A percentile compares a stretch with the other conserved stretches of the same genome.
Conservation (phyloP, 805 yeast species). For the Candida succiphila region DNA sequence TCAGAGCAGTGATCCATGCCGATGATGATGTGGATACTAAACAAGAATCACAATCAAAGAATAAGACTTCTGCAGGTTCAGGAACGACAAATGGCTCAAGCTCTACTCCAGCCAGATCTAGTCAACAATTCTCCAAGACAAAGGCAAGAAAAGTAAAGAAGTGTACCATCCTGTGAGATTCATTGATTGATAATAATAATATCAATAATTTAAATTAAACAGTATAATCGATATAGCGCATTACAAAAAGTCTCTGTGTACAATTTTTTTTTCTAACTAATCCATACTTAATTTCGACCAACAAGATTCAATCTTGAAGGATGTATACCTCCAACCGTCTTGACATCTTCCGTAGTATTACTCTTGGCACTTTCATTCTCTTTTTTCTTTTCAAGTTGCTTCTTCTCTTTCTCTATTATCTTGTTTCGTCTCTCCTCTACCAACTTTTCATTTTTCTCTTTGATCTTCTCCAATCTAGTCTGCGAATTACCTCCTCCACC, state of each 20-base stretch:
- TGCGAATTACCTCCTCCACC: constrained; percentile 96
- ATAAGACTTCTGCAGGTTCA: constrained; percentile 1
- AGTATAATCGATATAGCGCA: not conserved
- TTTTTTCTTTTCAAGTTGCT: constrained; percentile 23
- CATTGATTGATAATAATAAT: not conserved
- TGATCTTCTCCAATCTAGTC: constrained; percentile 57
- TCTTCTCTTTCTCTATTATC: constrained; percentile 36
- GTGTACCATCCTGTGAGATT: constrained; percentile 65
- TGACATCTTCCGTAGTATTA: constrained; percentile 1
- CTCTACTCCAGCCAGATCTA: constrained; percentile 1
- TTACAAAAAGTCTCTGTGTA: not conserved
- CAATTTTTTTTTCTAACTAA: not conserved
- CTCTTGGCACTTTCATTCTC: not conserved
- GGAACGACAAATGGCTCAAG: constrained; percentile 1
- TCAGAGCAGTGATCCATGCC: constrained; percentile 96
- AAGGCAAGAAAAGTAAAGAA: constrained; percentile 54
- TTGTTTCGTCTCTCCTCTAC: constrained; percentile 58
- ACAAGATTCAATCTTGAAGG: constrained; percentile 57
- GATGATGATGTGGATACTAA: constrained; percentile 33
- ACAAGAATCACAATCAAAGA: not conserved
- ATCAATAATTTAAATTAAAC: not conserved
- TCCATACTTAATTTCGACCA: constrained; percentile 13
- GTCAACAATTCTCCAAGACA: constrained; percentile 1
- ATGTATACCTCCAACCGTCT: constrained; percentile 32
- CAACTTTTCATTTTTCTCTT: constrained; percentile 68